These are phyloP conservation scores for Malus hybrid DNA, from an alignment of 331 rosid species.

Conservation along the genomic window DNA sequence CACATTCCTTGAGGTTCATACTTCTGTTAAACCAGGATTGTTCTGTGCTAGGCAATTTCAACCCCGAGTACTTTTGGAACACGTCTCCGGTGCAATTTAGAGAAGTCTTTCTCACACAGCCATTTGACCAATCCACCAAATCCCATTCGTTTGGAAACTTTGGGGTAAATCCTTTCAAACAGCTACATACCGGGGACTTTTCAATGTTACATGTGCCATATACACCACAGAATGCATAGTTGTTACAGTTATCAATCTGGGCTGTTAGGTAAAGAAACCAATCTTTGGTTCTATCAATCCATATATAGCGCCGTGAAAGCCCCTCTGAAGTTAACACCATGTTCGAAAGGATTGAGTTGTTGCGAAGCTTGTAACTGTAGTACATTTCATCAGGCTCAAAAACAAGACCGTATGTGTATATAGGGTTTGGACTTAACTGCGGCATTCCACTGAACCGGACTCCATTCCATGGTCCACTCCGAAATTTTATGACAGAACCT, in stretches of 20 bases:
- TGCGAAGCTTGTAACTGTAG: not conserved
- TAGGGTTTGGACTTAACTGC: not conserved
- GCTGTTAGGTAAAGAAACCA: not conserved
- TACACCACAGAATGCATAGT: constrained; percentile 7
- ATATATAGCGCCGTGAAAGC: not conserved
- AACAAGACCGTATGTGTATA: not conserved
- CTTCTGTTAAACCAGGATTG: constrained; percentile 1
- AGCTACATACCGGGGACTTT: not conserved
- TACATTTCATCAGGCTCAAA: not conserved
- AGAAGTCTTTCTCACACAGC: not conserved
- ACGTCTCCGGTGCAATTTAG: not conserved
- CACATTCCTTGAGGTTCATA: constrained; percentile 3
- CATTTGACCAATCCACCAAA: too few relatives aligned
- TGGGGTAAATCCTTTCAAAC: constrained; percentile 10
- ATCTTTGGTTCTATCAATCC: not conserved
- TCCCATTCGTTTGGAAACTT: not conserved
- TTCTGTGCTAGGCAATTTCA: constrained; percentile 5
- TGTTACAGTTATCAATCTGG: not conserved
- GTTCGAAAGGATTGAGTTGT: not conserved
- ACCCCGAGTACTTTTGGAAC: not conserved
- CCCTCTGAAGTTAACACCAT: not conserved
- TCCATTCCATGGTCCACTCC: constrained; percentile 34
- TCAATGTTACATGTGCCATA: not conserved
- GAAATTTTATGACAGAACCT: not conserved
- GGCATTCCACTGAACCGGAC: constrained; percentile 14